phyloP scores from a whole-genome alignment of 768 basidiomycete species.

The Suillus luteus region DNA sequence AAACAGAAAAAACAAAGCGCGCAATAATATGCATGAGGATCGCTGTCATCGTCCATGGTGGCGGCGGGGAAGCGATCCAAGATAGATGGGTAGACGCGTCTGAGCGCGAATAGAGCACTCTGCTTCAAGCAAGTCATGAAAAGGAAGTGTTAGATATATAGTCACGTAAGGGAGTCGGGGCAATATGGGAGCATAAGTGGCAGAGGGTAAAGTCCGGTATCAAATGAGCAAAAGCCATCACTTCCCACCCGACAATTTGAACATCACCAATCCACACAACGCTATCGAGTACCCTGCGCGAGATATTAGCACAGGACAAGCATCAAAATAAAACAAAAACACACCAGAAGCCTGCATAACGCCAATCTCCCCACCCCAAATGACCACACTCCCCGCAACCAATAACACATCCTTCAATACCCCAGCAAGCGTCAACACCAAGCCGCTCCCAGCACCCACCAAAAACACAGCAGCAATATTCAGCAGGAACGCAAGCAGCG shows the following conservation, averaged over 20 bases:
- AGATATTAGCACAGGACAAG: conserved; percentile 7
- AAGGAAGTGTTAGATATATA: not conserved
- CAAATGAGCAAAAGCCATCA: conserved; percentile 41
- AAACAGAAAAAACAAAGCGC: not conserved
- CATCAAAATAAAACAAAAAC: conserved; percentile 20
- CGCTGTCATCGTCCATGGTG: not conserved
- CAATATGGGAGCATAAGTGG: not conserved
- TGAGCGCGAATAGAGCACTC: not conserved
- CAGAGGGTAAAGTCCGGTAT: not conserved
- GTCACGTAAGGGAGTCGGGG: too few species aligned
- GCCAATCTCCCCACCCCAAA: conserved; percentile 81
- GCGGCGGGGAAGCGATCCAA: not conserved
- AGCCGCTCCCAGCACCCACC: conserved; percentile 83
- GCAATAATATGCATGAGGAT: not conserved
- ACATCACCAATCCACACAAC: conserved; percentile 78
- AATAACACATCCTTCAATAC: conserved; percentile 98
- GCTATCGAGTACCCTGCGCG: conserved; percentile 83
- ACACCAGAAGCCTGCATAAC: conserved; percentile 81
- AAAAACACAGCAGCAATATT: conserved; percentile 95
- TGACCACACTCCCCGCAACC: conserved; percentile 84
- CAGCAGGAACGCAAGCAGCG: conserved; percentile 81
- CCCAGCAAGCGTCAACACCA: conserved; percentile 90
- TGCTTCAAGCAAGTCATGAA: not conserved
- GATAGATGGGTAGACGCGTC: not conserved
- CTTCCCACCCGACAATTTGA: conserved; percentile 75